Evolutionary conservation across 2,329 filamentous ascomycete genomes (phyloP).

Genomic region (Sporothrix variecibatus): DNA sequence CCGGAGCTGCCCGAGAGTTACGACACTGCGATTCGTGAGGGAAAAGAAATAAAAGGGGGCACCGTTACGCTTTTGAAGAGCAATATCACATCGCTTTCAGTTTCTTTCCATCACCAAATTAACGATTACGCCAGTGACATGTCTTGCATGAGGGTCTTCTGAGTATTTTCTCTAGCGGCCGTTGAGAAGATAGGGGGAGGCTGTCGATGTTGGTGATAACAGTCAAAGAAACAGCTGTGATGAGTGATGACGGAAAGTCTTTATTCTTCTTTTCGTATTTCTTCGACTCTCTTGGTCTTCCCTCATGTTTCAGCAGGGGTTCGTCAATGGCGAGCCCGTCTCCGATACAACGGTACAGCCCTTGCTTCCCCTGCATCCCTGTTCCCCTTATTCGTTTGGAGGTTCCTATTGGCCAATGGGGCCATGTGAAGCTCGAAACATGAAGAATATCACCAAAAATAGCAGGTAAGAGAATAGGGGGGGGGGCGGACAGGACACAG

Average conservation of each 20-base stretch:
- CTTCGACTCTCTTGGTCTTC: background rate
- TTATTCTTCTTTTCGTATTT: background rate
- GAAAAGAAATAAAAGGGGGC: background rate
- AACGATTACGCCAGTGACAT: conserved; percentile 5
- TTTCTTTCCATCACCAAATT: background rate
- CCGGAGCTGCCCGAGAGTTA: background rate
- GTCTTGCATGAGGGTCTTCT: background rate
- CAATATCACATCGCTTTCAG: background rate
- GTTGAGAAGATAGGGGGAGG: background rate
- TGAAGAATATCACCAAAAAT: conserved; percentile 6
- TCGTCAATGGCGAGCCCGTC: background rate
- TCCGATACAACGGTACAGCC: conserved; percentile 19
- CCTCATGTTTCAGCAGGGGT: conserved; percentile 15
- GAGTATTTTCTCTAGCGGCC: background rate
- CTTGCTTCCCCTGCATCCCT: background rate
- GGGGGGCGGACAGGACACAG: background rate
- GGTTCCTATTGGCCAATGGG: background rate
- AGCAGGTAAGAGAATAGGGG: background rate
- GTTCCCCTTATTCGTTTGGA: background rate
- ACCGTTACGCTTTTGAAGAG: background rate
- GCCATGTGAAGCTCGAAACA: background rate
- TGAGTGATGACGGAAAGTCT: background rate
- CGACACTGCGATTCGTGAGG: background rate
- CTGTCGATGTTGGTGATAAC: background rate
- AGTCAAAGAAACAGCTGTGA: background rate